Base-by-base conservation (phyloP, 1,284 basidiomycete species). In the Chalciporus piperatoides region DNA sequence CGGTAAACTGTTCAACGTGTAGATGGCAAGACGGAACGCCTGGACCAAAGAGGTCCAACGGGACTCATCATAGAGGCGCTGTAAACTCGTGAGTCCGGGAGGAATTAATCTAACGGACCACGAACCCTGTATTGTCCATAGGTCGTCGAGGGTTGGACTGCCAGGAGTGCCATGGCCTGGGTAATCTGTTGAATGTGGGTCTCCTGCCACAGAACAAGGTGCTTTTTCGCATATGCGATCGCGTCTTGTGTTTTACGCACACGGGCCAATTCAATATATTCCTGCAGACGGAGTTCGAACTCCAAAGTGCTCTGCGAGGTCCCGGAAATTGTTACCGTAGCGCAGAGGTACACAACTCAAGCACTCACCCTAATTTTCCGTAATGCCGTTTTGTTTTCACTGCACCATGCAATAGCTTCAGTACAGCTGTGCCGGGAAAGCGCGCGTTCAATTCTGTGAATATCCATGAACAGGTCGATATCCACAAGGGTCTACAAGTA, bases 331-430 rank as follows among this genome's bases (percentile, higher is more conserved):
- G 48, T 42, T 58, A 35, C 30, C 46, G 44, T 42, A 49, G 36
- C 45, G 44, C 46, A 38, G 49, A 46, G 43, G 8, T 25, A 39
- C 46, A 39, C 48, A 50, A 33, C 43, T 47, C 54, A 41, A 42
- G 48, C 41, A 63, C 77, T 56, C 50, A 87, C 93, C 77, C 91
- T 93, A 62, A 86, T 82, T 74, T 97, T 98, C 52, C 92, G 84
- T 49, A 99, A 77, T 7, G 90, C 86, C 25, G 84, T 81, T 67
- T 96, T 91, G 71, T 99, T 97, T 76, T 99, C 97, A 52, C 82
- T 92, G 61, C 95, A 98, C 96, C 96, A 99, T 12, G 83, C 79
- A 38, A 99, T 74, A 5, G 95, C 96, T 67, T 94, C 89, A 1
- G 85, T 75, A 59, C 92, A 93, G 61, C 88, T 89, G 57, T 91